A percentile compares a stretch with the other conserved stretches of the same genome.
These are phyloP conservation scores for Dianthus caryophyllus DNA, from an alignment of 148 eudicot species.

Conservation along the genomic window DNA sequence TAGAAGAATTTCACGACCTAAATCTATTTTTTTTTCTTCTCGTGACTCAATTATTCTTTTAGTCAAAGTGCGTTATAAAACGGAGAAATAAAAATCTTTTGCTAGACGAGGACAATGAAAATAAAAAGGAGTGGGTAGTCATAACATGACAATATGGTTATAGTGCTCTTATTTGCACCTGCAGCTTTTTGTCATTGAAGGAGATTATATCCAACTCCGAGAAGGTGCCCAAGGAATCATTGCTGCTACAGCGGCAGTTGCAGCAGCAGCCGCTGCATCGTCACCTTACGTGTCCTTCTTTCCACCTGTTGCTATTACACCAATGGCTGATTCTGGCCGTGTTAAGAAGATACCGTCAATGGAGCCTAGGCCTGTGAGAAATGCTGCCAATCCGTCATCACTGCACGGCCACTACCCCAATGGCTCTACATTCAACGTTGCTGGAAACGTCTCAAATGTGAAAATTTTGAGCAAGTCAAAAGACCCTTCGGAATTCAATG, in stretches of 20 bases:
- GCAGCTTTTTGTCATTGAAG: slow-evolving; percentile 89
- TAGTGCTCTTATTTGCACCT: slow-evolving; percentile 14
- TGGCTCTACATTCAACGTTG: slow-evolving; percentile 35
- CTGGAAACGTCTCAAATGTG: slow-evolving; percentile 46
- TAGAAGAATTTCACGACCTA: not conserved
- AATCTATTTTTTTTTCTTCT: not conserved
- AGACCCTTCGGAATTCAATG: slow-evolving; percentile 41
- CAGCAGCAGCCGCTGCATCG: slow-evolving; percentile 71
- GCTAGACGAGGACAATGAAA: not conserved
- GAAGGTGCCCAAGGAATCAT: slow-evolving; percentile 96
- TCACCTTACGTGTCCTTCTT: slow-evolving; percentile 46
- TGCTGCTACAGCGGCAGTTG: slow-evolving; percentile 89
- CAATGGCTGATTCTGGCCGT: slow-evolving; percentile 69
- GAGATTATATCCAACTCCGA: slow-evolving; percentile 76
- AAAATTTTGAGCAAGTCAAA: slow-evolving; percentile 70
- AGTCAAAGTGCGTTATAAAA: not conserved
- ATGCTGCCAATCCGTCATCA: slow-evolving; percentile 24
- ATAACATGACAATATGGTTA: slow-evolving; percentile 3
- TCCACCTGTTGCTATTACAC: slow-evolving; percentile 91
- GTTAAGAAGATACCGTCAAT: slow-evolving; percentile 47
- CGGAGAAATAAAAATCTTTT: not conserved
- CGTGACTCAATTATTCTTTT: not conserved
- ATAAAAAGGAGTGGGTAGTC: not conserved
- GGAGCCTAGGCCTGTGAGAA: slow-evolving; percentile 37
- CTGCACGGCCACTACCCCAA: slow-evolving; percentile 42